Base-by-base conservation (phyloP, 1,139 yeast species). In the Taiozyma sp. region DNA sequence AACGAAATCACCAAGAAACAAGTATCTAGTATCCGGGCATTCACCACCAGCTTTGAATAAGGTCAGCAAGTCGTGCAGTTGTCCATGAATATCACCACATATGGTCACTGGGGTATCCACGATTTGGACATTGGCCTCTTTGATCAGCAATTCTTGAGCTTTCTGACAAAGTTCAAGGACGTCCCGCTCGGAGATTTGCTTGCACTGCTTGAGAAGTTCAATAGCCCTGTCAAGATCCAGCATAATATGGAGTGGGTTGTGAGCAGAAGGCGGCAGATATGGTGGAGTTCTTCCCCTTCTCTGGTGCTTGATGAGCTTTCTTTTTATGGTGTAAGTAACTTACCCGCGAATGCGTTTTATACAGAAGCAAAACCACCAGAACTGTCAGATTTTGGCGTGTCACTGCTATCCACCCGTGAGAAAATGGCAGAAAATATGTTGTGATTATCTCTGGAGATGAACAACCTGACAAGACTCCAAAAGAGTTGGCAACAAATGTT, bases 81-180 rank as follows among this genome's bases (percentile, higher is more conserved):
- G 99, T 16, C 99, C 99, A 67, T 93, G 99, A 43, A 93, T 93
- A 68, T 93, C 98, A 50, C 99, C 99, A 72, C 99, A 95, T 48
- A 93, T 89, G n/a, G 98, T 92, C 47, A 90, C 97, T 4, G 99
- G 99, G 1, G 96, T 95, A 61, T 86, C 89, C 43, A 93, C 97
- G 8, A 92, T 91, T 66, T 92, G 96, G 47, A 93, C 97, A 67
- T 95, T 93, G 57, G 92, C 87, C 72, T 95, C 99, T 60, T 81
- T 84, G 66, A 91, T 92, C 60, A 93, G 75, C 43, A 93, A 84
- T 58, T 93, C 98, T 62, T 90, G 88, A n/a, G 96, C 96, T 79
- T 87, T 86, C 53, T 81, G 79, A 67, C 99, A 93, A 56, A 93
- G 76, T 62, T 80, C 80, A 63, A 84, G 83, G 45, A 95, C 96